These are phyloP conservation scores for Trichoderma simmonsii DNA, from an alignment of 2,329 filamentous ascomycete species.

Conservation along the genomic window DNA sequence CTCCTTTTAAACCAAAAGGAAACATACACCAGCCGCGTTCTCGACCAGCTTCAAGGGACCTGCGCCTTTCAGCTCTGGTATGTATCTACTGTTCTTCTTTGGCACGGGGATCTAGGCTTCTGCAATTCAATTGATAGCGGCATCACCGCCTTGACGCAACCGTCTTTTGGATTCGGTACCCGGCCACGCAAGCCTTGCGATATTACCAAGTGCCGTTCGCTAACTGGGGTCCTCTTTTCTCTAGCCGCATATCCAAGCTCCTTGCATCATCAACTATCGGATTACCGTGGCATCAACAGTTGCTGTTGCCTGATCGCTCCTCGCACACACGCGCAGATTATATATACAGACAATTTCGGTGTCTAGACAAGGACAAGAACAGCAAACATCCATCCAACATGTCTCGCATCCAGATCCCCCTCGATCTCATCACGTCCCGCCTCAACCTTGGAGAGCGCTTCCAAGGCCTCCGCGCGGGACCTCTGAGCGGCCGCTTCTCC, in stretches of 20 bases:
- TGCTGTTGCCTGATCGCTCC: slow-evolving; percentile 2
- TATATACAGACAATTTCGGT: not conserved
- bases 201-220: not conserved
- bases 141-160: not conserved
- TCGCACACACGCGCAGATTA: not conserved
- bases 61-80: not conserved
- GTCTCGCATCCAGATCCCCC: slow-evolving; percentile 87
- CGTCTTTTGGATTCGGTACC: slow-evolving; percentile 2
- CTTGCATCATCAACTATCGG: not conserved
- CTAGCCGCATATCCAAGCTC: slow-evolving; percentile 4
- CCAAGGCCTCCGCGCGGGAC: slow-evolving; percentile 74
- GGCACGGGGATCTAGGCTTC: not conserved
- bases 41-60: not conserved
- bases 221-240: not conserved
- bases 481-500: slow-evolving; percentile 77
- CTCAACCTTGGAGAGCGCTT: slow-evolving; percentile 85
- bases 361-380: not conserved
- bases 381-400: slow-evolving; percentile 45
- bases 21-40: not conserved
- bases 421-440: slow-evolving; percentile 87
- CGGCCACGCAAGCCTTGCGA: slow-evolving; percentile 8
- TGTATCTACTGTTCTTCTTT: not conserved
- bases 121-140: not conserved
- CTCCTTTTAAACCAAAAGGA: slow-evolving; percentile 1
- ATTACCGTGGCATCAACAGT: slow-evolving; percentile 11